These are phyloP conservation scores for Saturnispora bothae DNA, from an alignment of 805 yeast species.

Conservation along the genomic window DNA sequence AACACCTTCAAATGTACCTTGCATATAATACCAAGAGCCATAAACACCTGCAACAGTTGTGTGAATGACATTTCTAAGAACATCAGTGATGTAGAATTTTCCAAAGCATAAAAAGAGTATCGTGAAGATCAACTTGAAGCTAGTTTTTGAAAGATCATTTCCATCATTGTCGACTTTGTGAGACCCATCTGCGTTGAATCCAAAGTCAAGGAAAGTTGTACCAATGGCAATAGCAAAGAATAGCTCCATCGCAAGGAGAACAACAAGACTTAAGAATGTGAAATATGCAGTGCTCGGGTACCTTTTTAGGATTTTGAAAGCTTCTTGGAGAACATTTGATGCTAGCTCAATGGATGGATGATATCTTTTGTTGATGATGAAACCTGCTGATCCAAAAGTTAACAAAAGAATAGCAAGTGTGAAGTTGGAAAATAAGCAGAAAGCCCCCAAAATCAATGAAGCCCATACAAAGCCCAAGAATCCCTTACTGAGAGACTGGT, in stretches of 20 bases:
- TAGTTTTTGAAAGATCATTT: slow-evolving; percentile 16
- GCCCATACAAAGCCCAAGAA: slow-evolving; percentile 61
- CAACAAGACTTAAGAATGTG: slow-evolving; percentile 23
- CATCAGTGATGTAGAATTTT: slow-evolving; percentile 77
- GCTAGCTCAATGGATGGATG: slow-evolving; percentile 20
- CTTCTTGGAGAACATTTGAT: slow-evolving; percentile 23
- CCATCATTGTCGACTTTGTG: slow-evolving; percentile 9
- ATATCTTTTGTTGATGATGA: slow-evolving; percentile 37
- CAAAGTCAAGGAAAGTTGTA: slow-evolving; percentile 10
- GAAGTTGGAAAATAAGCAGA: background rate
- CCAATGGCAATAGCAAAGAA: slow-evolving; percentile 8
- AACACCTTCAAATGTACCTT: slow-evolving; percentile 42
- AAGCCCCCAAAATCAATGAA: slow-evolving; percentile 28
- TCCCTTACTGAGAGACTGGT: slow-evolving; percentile 56
- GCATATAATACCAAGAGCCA: slow-evolving; percentile 86
- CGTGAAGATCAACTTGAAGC: slow-evolving; percentile 53
- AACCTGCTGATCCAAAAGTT: slow-evolving; percentile 38
- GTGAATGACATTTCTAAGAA: slow-evolving; percentile 69
- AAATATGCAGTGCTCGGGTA: slow-evolving; percentile 60
- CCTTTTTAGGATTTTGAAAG: slow-evolving; percentile 65
- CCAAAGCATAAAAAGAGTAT: slow-evolving; percentile 44
- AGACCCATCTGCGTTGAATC: slow-evolving; percentile 13
- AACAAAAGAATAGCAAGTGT: background rate
- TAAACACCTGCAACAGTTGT: slow-evolving; percentile 75
- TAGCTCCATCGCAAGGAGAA: slow-evolving; percentile 3